Evolutionary conservation across 441 rosid species (phyloP).

Genomic region (Jatropha multifida): DNA sequence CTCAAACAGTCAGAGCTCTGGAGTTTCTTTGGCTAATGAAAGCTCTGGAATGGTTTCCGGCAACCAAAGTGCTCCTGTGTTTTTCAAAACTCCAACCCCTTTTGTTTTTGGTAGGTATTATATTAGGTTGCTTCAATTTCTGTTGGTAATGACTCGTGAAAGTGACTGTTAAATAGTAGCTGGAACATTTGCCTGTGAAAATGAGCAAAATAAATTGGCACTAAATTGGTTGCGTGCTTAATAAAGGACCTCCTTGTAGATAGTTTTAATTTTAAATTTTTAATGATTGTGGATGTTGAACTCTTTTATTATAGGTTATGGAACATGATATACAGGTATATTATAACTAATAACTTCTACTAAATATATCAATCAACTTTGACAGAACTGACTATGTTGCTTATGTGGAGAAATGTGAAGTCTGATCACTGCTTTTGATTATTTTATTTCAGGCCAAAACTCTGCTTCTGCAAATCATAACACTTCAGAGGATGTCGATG

Average conservation of each 20-base stretch:
- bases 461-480: constrained; percentile 39
- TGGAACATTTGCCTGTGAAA: not conserved
- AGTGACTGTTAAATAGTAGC: constrained; percentile 1
- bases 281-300: not conserved
- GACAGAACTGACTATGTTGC: not conserved
- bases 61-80: constrained; percentile 23
- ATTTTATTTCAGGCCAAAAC: constrained; percentile 46
- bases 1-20: constrained; percentile 24
- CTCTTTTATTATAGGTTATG: not conserved
- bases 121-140: constrained; percentile 10
- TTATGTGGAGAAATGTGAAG: constrained; percentile 19
- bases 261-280: not conserved
- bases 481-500: constrained; percentile 57
- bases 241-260: not conserved
- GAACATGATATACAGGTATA: not conserved
- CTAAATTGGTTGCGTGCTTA: not conserved
- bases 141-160: constrained; percentile 2
- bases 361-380: not conserved
- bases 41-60: constrained; percentile 22
- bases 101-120: constrained; percentile 51
- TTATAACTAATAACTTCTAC: constrained; percentile 6
- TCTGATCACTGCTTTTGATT: constrained; percentile 8
- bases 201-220: not conserved
- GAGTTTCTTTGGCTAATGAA: constrained; percentile 23
- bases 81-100: constrained; percentile 34